A percentile compares a stretch with the other conserved stretches of the same genome.
Evolutionary conservation across 1,284 basidiomycete species (phyloP).

Genomic region (Mycosarcoma maydis): DNA sequence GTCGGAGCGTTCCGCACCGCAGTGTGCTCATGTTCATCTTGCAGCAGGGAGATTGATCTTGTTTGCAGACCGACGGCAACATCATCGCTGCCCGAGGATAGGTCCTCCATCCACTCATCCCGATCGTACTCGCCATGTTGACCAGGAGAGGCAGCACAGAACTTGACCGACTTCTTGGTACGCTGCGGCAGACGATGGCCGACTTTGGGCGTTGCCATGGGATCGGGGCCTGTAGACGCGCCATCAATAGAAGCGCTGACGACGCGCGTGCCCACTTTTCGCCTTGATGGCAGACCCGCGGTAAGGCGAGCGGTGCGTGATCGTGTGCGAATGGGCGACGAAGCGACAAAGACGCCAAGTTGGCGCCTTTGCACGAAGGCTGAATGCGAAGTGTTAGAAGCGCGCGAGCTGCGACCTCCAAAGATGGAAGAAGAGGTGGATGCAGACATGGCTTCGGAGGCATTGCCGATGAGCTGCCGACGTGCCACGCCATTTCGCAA

Average conservation of each 20-base stretch:
- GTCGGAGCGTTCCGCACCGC: background rate
- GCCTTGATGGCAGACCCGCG: constrained; percentile 11
- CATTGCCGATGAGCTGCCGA: constrained; percentile 21
- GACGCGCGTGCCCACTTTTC: constrained; percentile 13
- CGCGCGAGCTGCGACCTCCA: constrained; percentile 37
- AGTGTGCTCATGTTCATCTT: background rate
- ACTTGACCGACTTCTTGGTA: constrained; percentile 25
- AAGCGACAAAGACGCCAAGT: constrained; percentile 44
- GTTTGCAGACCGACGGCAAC: constrained; percentile 10
- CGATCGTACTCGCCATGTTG: background rate
- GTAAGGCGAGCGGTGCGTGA: constrained; percentile 34
- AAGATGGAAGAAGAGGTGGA: constrained; percentile 43
- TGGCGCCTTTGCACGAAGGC: constrained; percentile 24
- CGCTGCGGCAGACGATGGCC: constrained; percentile 22
- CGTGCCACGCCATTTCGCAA: constrained; percentile 12
- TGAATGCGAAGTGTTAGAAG: constrained; percentile 29
- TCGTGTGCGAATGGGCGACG: constrained; percentile 48
- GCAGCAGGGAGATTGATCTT: background rate
- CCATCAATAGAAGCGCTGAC: constrained; percentile 10
- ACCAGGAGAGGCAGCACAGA: constrained; percentile 2
- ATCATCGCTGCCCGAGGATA: constrained; percentile 20
- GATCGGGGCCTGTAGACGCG: constrained; percentile 11
- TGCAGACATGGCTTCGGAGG: constrained; percentile 29
- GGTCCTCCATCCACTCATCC: constrained; percentile 39
- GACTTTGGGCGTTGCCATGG: constrained; percentile 34